Evolutionary conservation across 2,329 filamentous ascomycete genomes (phyloP).

Genomic region (Xylariales sp.): DNA sequence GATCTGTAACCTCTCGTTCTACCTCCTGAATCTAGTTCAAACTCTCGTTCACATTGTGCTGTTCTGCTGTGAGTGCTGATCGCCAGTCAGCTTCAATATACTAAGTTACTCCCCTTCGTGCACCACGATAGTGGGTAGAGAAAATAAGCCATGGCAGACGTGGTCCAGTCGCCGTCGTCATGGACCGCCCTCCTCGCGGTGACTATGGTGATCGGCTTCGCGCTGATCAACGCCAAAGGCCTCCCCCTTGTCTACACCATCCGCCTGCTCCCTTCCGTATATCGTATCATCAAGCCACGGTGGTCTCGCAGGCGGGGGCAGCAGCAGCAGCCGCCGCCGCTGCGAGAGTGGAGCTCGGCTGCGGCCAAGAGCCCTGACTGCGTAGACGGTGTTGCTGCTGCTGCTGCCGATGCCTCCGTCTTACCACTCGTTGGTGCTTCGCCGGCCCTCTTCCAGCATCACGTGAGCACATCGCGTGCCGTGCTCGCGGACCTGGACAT

Average conservation of each 20-base stretch:
- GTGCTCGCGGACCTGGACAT: conserved; percentile 3
- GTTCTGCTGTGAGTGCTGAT: too few relatives aligned
- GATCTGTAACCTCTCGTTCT: too few relatives aligned
- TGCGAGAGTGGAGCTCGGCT: background rate
- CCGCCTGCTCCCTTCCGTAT: conserved; percentile 1
- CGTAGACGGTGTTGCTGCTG: too few relatives aligned
- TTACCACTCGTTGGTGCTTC: background rate
- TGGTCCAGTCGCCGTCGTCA: conserved; percentile 2
- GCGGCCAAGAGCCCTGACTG: background rate
- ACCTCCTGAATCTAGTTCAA: too few relatives aligned
- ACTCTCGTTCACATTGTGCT: background rate
- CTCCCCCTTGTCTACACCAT: conserved; percentile 1
- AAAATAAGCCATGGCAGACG: background rate
- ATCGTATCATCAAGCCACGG: background rate
- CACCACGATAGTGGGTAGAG: background rate
- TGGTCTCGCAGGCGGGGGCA: too few relatives aligned
- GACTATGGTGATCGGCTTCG: conserved; percentile 1
- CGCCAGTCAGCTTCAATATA: too few relatives aligned
- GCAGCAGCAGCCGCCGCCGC: background rate
- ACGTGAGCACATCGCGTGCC: background rate
- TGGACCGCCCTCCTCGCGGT: conserved; percentile 1
- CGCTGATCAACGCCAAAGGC: conserved; percentile 1
- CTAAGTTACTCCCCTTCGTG: background rate
- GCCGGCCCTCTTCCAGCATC: conserved; percentile 1
- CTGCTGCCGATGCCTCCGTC: too few relatives aligned